A percentile compares a stretch with the other conserved stretches of the same genome.
Conservation (phyloP, 768 basidiomycete species). For the Mycena chlorophos region DNA sequence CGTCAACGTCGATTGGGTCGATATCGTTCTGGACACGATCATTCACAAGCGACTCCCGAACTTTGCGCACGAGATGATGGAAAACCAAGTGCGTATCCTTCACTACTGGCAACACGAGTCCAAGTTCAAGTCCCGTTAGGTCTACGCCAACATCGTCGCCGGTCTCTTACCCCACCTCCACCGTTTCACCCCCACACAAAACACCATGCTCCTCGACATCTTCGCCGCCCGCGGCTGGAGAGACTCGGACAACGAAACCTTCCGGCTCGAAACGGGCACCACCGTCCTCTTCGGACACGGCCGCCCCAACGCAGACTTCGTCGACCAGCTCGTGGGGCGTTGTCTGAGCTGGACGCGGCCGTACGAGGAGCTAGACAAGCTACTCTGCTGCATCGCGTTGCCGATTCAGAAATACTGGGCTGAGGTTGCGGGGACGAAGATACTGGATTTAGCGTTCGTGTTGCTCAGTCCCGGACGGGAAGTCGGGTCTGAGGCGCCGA, state of each 20-base stretch:
- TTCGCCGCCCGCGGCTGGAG: slow-evolving; percentile 7
- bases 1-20: slow-evolving; percentile 10
- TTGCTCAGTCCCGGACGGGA: slow-evolving; percentile 18
- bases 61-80: slow-evolving; percentile 7
- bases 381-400: slow-evolving; percentile 8
- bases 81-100: slow-evolving; percentile 10
- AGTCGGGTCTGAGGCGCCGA: slow-evolving; percentile 1
- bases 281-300: slow-evolving; percentile 13
- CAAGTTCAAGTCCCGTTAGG: neutral
- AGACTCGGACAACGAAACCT: neutral
- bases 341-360: slow-evolving; percentile 16
- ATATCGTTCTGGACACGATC: slow-evolving; percentile 14
- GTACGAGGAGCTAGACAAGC: slow-evolving; percentile 7
- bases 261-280: slow-evolving; percentile 12
- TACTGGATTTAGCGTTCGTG: slow-evolving; percentile 6
- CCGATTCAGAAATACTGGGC: slow-evolving; percentile 15
- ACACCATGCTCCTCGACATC: slow-evolving; percentile 17
- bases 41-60: slow-evolving; percentile 11
- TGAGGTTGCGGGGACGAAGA: slow-evolving; percentile 9
- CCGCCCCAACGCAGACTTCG: slow-evolving; percentile 1
- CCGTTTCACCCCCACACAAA: slow-evolving; percentile 15
- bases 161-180: slow-evolving; percentile 17
- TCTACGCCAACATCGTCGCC: slow-evolving; percentile 17
- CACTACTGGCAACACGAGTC: neutral
- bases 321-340: slow-evolving; percentile 13